A percentile compares a stretch with the other conserved stretches of the same genome.
These are phyloP conservation scores for Cyclotella baltica DNA, from an alignment of 108 stramenopile genomes.

Conservation along the genomic window DNA sequence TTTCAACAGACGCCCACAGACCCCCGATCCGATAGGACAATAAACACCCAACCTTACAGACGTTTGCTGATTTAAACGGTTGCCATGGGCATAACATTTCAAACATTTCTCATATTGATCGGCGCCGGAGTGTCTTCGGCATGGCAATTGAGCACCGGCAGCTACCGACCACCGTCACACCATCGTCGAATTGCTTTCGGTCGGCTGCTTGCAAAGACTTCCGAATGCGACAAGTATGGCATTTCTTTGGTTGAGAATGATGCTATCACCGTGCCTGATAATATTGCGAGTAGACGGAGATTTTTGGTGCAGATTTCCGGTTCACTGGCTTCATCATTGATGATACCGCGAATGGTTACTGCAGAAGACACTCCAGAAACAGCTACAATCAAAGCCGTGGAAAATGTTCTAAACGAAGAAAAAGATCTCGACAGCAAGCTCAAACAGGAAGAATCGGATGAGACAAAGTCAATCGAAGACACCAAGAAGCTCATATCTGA, in stretches of 20 bases:
- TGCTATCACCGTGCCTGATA: neutral
- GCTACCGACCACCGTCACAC: no score
- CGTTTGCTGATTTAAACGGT: neutral
- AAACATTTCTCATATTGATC: neutral
- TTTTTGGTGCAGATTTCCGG: constrained; percentile 5
- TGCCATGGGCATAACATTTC: neutral
- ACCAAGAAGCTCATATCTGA: constrained; percentile 42
- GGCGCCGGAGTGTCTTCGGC: neutral
- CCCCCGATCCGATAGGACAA: no score
- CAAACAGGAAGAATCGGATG: constrained; percentile 36
- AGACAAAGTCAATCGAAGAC: constrained; percentile 42
- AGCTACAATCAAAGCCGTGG: constrained; percentile 19
- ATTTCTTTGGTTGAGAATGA: neutral
- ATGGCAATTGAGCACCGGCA: neutral
- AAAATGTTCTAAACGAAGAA: constrained; percentile 40
- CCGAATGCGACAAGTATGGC: no score
- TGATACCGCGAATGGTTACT: neutral
- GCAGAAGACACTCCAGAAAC: constrained; percentile 2
- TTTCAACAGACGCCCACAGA: no score
- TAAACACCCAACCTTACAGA: no score
- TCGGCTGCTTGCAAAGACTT: no score
- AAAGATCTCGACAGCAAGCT: constrained; percentile 25
- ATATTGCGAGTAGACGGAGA: neutral
- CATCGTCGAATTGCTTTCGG: no score
- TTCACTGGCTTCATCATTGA: neutral